Evolutionary conservation across 805 yeast genomes (phyloP).

Genomic region (Suhomyces prunicola): DNA sequence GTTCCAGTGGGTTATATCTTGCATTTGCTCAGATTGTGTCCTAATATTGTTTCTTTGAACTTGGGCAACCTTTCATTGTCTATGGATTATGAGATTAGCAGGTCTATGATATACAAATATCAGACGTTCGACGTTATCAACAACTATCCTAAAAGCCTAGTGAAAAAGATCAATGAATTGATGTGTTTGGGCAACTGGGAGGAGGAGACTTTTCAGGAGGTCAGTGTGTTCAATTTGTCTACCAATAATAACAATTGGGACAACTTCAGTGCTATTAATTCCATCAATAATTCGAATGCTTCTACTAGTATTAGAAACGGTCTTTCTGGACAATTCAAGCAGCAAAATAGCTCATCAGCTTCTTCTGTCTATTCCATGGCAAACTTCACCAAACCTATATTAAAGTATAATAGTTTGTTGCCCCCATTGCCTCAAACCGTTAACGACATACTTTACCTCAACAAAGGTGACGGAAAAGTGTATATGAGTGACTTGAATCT

Average conservation of each 20-base stretch:
- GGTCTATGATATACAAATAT: slow-evolving; percentile 32
- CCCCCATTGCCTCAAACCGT: slow-evolving; percentile 34
- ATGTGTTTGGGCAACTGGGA: slow-evolving; percentile 11
- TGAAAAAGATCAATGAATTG: slow-evolving; percentile 21
- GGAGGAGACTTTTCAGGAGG: not conserved
- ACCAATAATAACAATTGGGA: not conserved
- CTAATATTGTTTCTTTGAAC: slow-evolving; percentile 53
- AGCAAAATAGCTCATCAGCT: slow-evolving; percentile 11
- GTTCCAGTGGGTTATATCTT: slow-evolving; percentile 74
- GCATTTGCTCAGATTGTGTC: slow-evolving; percentile 67
- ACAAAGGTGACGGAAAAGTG: slow-evolving; percentile 22
- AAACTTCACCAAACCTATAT: slow-evolving; percentile 26
- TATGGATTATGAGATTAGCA: slow-evolving; percentile 57
- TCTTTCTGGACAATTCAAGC: not conserved
- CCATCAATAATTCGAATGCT: not conserved
- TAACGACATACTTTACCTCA: slow-evolving; percentile 27
- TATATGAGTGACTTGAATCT: slow-evolving; percentile 41
- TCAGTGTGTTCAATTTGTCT: not conserved
- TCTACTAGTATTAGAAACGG: not conserved
- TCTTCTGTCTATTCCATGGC: slow-evolving; percentile 25
- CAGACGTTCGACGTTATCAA: slow-evolving; percentile 38
- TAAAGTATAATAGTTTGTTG: slow-evolving; percentile 37
- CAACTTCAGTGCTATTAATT: not conserved
- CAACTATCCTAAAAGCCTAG: slow-evolving; percentile 34
- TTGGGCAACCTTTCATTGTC: slow-evolving; percentile 63